Evolutionary conservation across 2,329 filamentous ascomycete genomes (phyloP), one percentile per base, ranked within the genome.

Genomic region (Sclerotinia glacialis): DNA sequence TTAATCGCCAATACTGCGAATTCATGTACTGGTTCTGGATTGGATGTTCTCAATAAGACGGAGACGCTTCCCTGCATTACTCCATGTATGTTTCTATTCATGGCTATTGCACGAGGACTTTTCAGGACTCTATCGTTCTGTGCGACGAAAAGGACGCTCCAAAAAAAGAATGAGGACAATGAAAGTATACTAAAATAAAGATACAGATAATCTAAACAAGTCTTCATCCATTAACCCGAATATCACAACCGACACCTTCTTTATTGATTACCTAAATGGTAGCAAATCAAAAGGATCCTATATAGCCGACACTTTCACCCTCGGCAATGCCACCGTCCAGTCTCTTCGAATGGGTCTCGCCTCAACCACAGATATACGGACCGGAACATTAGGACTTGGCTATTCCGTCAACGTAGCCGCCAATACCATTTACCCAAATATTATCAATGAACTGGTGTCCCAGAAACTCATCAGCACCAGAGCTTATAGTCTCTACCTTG

Each of bases 251-350:
- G 16, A 44, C 31, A 2, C 11, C 40, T 87, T 88, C 72, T 72
- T 80, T 65, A 89, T 90, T 67, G 77, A 77, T 26, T 89, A 90
- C 70, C 81, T 86, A 70, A 83, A 88, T 70, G 78, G 79, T 47
- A 81, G 82, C 2, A 80, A 78, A 7, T 83, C 84, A 2, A 67
- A 71, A 5, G 81, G 85, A 72, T 87, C 86, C 73, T 80, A 87
- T 66, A 78, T 79, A 28, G n/a, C 56, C 5, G 64, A 66, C n/a
- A 28, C 2, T n/a, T 21, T 63, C 23, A 5, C n/a, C 3, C 80
- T 88, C 47, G 81, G 78, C 58, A 81, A 80, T 44, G 76, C 77
- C 11, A 78, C 76, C 1, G 76, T 88, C 68, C 74, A 79, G 56
- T 73, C 78, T 26, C 78, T 87, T 65, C 80, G 86, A 74, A 82